Base-by-base conservation (phyloP, 345 rosid species). In the Eucalyptus brandiana region DNA sequence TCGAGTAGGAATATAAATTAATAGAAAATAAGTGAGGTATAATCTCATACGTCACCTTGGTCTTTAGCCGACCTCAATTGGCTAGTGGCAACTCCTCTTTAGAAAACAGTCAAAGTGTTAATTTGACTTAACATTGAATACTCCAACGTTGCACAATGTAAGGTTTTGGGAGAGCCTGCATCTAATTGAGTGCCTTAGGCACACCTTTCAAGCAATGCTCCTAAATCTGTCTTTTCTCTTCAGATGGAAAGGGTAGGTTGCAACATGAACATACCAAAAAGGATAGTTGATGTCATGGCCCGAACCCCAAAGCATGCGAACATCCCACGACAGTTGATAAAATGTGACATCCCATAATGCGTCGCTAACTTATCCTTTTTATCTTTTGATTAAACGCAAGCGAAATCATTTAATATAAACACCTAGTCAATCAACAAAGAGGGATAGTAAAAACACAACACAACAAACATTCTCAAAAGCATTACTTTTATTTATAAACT, bases 321-420 rank as follows among this genome's bases (percentile, higher is more conserved):
- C 4, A 18, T 53, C 24, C 24, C 56, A 53, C 10, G 0, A 53
- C 10, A 3, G 1, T 53, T 3, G 2, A 53, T 53, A 53, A 53
- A 53, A 53, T 53, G 1, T 19, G 2, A 19, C 2, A 1, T 53
- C 56, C 9, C 4, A 53, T 0, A 53, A 18, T 0, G 1, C 1
- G 4, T 53, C 2, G 2, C 9, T 3, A 0, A 53, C 4, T 9
- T 24, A 53, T 53, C 24, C 2, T 53, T 53, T 53, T 53, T 53
- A 53, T 53, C 56, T 53, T 53, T 18, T 0, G 2, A 53, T 53
- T 53, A 18, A 19, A 53, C 0, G 10, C 9, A 53, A 53, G 10
- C 2, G 0, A 53, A 53, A 53, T 4, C 4, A 18, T 53, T 53
- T 53, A 18, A 53, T 53, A 53, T 19, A 53, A 53, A 19, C 24